phyloP scores from a whole-genome alignment of 352 stramenopile species.

The Phytophthora parvispora region DNA sequence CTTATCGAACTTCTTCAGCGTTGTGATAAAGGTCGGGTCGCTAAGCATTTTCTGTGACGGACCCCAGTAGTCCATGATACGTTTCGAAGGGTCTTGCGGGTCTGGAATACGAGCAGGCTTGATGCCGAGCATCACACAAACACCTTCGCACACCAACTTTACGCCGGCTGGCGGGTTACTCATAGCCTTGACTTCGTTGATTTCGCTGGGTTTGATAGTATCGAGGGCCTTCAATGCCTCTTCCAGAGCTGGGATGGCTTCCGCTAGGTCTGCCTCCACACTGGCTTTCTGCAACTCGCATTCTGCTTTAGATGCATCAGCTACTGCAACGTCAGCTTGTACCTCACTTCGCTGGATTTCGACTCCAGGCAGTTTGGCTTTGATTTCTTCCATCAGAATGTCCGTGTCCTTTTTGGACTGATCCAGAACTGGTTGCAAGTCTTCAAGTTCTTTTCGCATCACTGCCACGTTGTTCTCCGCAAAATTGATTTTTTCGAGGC shows the following conservation, averaged over 20 bases:
- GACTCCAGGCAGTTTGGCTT: conserved; percentile 92
- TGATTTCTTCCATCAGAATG: conserved; percentile 95
- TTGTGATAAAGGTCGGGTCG: conserved; percentile 93
- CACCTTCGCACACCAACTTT: conserved; percentile 94
- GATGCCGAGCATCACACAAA: conserved; percentile 96
- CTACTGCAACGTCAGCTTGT: conserved; percentile 82
- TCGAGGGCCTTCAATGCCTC: conserved; percentile 95
- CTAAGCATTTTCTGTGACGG: conserved; percentile 95
- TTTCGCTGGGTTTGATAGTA: conserved; percentile 94
- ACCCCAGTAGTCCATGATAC: conserved; percentile 97
- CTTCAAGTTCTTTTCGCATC: conserved; percentile 96
- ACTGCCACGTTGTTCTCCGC: conserved; percentile 94
- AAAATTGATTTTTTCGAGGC: conserved; percentile 96
- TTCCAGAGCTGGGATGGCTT: conserved; percentile 94
- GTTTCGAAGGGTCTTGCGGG: conserved; percentile 90
- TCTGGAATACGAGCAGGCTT: conserved; percentile 95
- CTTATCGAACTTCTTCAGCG: conserved; percentile 93
- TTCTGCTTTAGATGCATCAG: conserved; percentile 87
- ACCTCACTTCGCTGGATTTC: conserved; percentile 86
- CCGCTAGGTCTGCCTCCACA: conserved; percentile 92
- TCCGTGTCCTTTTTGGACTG: conserved; percentile 94
- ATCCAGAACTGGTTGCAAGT: conserved; percentile 95
- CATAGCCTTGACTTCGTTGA: conserved; percentile 96
- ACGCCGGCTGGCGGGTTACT: conserved; percentile 94
- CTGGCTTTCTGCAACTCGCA: conserved; percentile 93